phyloP scores from a whole-genome alignment of 208 protist genomes.

The Kentomonas sorsogonicus region DNA sequence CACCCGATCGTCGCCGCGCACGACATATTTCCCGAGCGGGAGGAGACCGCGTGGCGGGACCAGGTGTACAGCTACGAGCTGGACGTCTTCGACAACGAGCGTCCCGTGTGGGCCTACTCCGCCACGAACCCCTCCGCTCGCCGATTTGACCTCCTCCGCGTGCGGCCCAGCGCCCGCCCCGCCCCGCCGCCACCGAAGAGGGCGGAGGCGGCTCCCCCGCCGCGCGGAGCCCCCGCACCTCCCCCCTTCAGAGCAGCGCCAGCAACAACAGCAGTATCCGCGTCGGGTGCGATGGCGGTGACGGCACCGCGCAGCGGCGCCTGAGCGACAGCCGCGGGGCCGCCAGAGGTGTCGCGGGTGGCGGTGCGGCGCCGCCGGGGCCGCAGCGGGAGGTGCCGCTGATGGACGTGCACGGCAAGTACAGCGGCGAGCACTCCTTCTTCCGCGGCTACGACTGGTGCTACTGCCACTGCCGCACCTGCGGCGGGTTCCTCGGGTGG shows the following conservation, averaged over 20 bases:
- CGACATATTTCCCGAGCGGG: slow-evolving; percentile 44
- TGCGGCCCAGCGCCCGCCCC: slow-evolving; percentile 14
- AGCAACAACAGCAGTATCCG: background rate
- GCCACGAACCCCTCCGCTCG: slow-evolving; percentile 59
- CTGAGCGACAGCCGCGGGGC: no score
- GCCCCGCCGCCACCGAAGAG: background rate
- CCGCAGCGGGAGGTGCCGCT: slow-evolving; percentile 6
- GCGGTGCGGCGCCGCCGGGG: background rate
- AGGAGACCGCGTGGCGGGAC: slow-evolving; percentile 21
- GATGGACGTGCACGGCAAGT: slow-evolving; percentile 21
- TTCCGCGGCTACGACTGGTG: slow-evolving; percentile 76
- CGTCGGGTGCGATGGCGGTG: slow-evolving; percentile 1
- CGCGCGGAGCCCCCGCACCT: no score
- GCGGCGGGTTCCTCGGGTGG: slow-evolving; percentile 72
- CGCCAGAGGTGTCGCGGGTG: no score
- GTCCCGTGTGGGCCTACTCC: slow-evolving; percentile 66
- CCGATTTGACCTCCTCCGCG: slow-evolving; percentile 73
- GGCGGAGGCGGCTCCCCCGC: background rate
- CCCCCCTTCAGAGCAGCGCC: no score
- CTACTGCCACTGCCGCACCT: slow-evolving; percentile 43
- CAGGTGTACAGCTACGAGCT: slow-evolving; percentile 78
- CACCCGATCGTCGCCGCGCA: slow-evolving; percentile 36
- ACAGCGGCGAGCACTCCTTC: slow-evolving; percentile 72
- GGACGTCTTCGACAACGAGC: slow-evolving; percentile 51
- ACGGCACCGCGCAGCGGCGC: no score